A percentile compares a stretch with the other conserved stretches of the same genome.
These are phyloP conservation scores for Coix lacrymajobi DNA, from an alignment of 176 grass and related monocot species.

Conservation along the genomic window DNA sequence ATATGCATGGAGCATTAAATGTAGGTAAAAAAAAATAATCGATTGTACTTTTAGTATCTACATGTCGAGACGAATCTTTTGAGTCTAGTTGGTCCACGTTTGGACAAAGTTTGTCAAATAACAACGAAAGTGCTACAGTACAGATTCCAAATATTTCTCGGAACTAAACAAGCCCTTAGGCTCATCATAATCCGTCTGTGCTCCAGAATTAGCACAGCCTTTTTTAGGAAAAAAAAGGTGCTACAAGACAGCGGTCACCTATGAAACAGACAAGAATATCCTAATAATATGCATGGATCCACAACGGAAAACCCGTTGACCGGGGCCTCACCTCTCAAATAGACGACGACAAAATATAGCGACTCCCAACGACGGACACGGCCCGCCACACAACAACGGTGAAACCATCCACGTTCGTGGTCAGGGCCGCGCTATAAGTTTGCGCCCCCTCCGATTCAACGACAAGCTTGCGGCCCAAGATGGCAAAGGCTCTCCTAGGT, in stretches of 20 bases:
- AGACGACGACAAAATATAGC: not conserved
- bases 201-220: not conserved
- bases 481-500: constrained; percentile 49
- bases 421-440: constrained; percentile 15
- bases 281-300: not conserved
- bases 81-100: too few relatives aligned
- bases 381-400: constrained; percentile 17
- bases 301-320: constrained; percentile 4
- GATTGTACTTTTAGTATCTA: too few relatives aligned
- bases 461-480: constrained; percentile 24
- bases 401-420: not conserved
- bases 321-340: constrained; percentile 20
- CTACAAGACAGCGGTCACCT: not conserved
- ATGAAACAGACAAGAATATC: not conserved
- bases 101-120: too few relatives aligned
- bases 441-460: not conserved
- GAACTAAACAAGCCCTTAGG: too few relatives aligned
- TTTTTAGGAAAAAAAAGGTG: not conserved
- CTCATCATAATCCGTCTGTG: not conserved
- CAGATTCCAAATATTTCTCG: too few relatives aligned
- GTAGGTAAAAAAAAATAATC: too few relatives aligned
- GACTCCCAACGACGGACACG: not conserved
- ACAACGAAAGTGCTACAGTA: too few relatives aligned
- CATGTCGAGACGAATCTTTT: too few relatives aligned
- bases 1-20: too few relatives aligned